Conservation (phyloP, 2,329 filamentous ascomycete genomes). For the Colletotrichum echinochloae region DNA sequence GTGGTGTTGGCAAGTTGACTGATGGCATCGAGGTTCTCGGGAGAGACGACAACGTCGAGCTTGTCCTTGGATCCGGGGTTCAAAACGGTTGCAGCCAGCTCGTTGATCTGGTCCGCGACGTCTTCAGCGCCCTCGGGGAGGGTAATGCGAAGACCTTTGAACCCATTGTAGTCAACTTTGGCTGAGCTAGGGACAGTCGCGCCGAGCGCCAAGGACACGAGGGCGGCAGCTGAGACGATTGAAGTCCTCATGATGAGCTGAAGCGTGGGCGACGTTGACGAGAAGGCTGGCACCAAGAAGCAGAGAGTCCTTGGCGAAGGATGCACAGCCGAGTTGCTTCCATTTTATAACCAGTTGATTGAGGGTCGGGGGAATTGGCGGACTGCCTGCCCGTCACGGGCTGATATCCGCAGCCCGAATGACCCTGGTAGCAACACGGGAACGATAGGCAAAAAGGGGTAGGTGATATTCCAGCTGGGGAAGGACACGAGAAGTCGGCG, state of each 20-base stretch:
- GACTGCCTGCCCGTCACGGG: not conserved
- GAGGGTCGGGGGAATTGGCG: not conserved
- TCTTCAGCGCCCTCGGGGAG: constrained; percentile 22
- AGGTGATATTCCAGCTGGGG: constrained; percentile 27
- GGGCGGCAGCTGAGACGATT: constrained; percentile 7
- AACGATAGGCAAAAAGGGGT: constrained; percentile 4
- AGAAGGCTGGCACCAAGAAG: not conserved
- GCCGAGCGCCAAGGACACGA: constrained; percentile 9
- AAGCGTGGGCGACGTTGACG: not conserved
- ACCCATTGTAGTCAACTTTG: constrained; percentile 38
- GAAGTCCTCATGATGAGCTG: constrained; percentile 30
- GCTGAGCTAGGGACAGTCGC: constrained; percentile 17
- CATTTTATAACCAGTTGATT: constrained; percentile 1
- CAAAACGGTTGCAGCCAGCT: constrained; percentile 26
- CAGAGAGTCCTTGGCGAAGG: not conserved
- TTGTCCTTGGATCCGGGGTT: constrained; percentile 14
- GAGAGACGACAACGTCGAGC: constrained; percentile 50
- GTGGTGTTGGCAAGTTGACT: constrained; percentile 48
- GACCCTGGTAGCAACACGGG: not conserved
- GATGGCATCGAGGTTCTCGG: constrained; percentile 47
- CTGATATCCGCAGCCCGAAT: not conserved
- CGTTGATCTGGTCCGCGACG: constrained; percentile 27
- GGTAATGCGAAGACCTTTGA: constrained; percentile 37
- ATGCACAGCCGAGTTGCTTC: not conserved
- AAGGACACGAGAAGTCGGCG: not conserved